These are phyloP conservation scores for Dendrocalamus latiflorus DNA, from an alignment of 202 grass and related monocot genomes.

Conservation along the genomic window DNA sequence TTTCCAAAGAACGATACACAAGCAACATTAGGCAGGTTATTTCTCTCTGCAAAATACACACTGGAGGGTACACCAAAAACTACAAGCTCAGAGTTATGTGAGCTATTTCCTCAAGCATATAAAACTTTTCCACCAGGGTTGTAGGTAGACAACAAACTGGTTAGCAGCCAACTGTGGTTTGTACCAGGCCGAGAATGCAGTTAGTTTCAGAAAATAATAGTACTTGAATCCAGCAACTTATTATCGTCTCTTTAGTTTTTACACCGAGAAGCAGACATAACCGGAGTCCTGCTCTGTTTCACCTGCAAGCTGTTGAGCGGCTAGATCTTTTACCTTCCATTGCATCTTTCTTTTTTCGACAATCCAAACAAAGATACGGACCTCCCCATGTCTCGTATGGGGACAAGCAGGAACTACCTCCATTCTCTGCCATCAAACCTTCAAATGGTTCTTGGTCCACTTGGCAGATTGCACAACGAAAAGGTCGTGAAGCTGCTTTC, in stretches of 20 bases:
- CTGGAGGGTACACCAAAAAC: background rate
- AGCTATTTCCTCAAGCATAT: too few species aligned
- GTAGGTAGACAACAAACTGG: slow-evolving; percentile 6
- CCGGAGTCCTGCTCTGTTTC: slow-evolving; percentile 34
- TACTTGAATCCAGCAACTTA: slow-evolving; percentile 25
- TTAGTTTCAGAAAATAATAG: slow-evolving; percentile 44
- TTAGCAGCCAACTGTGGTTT: slow-evolving; percentile 47
- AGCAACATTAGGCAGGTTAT: background rate
- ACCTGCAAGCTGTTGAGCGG: slow-evolving; percentile 50
- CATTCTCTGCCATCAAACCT: too few species aligned
- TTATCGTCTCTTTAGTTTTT: slow-evolving; percentile 33
- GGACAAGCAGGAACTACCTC: too few species aligned
- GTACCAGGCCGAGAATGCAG: slow-evolving; percentile 17
- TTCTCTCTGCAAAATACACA: slow-evolving; percentile 24
- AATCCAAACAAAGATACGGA: too few species aligned
- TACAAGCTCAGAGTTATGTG: too few species aligned
- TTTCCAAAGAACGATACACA: slow-evolving; percentile 4
- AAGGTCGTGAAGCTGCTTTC: too few species aligned
- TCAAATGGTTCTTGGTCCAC: too few species aligned
- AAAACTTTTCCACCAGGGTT: background rate
- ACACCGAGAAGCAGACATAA: slow-evolving; percentile 28
- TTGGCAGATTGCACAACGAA: too few species aligned
- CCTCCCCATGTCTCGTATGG: too few species aligned
- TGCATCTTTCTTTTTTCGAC: slow-evolving; percentile 86
- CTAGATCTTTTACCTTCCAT: slow-evolving; percentile 82